These are phyloP conservation scores for Penicillium sumatraense DNA, from an alignment of 2,329 filamentous ascomycete genomes.

Conservation along the genomic window DNA sequence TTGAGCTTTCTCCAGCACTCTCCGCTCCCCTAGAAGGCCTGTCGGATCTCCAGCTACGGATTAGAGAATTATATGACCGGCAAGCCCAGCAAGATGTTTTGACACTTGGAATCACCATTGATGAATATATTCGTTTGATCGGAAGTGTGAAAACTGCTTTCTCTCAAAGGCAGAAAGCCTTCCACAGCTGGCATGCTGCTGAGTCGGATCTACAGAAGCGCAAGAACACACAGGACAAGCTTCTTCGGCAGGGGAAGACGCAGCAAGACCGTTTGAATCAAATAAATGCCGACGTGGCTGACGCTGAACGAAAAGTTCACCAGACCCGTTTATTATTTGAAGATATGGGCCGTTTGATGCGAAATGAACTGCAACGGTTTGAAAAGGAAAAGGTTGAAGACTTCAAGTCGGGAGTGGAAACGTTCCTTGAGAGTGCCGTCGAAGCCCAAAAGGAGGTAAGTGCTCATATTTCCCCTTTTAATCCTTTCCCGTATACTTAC, in stretches of 20 bases:
- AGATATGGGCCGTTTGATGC: conserved; percentile 95
- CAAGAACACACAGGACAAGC: conserved; percentile 86
- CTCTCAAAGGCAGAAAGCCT: conserved; percentile 89
- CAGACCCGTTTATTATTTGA: conserved; percentile 90
- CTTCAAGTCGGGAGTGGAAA: conserved; percentile 97
- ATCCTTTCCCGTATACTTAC: conserved; percentile 7
- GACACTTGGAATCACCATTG: conserved; percentile 94
- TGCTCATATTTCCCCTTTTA: conserved; percentile 15
- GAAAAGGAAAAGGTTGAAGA: conserved; percentile 98
- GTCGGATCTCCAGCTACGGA: conserved; percentile 90
- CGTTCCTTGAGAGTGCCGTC: conserved; percentile 93
- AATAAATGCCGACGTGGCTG: conserved; percentile 88
- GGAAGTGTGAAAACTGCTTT: conserved; percentile 95
- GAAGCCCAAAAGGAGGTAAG: conserved; percentile 97
- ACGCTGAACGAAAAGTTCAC: conserved; percentile 91
- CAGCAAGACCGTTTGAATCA: conserved; percentile 96
- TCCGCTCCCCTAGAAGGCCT: conserved; percentile 89
- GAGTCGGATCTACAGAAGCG: conserved; percentile 91
- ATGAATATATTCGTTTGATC: conserved; percentile 96
- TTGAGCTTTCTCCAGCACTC: conserved; percentile 86
- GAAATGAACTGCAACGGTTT: conserved; percentile 87
- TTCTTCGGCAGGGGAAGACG: conserved; percentile 90
- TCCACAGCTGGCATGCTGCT: conserved; percentile 89
- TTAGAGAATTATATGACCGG: conserved; percentile 91
- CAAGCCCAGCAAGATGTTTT: conserved; percentile 97